Conservation (phyloP, 2,329 filamentous ascomycete genomes). For the Teratosphaeria destructans region DNA sequence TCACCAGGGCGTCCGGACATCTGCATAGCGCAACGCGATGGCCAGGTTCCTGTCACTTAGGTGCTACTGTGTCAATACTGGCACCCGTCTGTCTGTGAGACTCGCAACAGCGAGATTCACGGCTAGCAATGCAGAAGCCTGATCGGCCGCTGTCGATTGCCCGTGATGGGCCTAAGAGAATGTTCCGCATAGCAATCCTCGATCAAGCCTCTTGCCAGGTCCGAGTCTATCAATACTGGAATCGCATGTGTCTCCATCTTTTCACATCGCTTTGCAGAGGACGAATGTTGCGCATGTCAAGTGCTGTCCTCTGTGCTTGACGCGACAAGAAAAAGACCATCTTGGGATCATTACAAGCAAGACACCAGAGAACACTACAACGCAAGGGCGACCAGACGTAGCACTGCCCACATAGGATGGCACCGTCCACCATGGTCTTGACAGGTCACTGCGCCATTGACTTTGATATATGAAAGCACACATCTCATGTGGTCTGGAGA, state of each 20-base stretch:
- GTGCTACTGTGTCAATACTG: not conserved
- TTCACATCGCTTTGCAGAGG: no score
- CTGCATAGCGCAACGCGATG: not conserved
- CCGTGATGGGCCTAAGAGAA: no score
- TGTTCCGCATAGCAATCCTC: no score
- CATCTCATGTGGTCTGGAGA: not conserved
- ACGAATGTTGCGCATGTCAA: not conserved
- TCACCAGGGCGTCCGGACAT: not conserved
- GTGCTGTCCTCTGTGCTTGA: not conserved
- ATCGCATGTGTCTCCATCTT: no score
- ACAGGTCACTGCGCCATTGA: not conserved
- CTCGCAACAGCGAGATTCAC: not conserved
- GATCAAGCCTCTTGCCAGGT: no score
- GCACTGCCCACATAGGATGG: not conserved
- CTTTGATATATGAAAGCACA: not conserved
- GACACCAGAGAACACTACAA: not conserved
- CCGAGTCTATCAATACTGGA: no score
- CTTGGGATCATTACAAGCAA: not conserved
- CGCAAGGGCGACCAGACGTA: not conserved
- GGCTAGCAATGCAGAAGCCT: no score
- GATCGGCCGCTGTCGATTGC: no score
- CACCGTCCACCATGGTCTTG: not conserved
- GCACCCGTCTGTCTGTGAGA: not conserved
- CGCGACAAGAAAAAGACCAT: not conserved
- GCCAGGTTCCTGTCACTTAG: not conserved